Evolutionary conservation across 768 basidiomycete genomes (phyloP), one percentile per base, ranked within the genome.

Genomic region (Lentinula sp.): DNA sequence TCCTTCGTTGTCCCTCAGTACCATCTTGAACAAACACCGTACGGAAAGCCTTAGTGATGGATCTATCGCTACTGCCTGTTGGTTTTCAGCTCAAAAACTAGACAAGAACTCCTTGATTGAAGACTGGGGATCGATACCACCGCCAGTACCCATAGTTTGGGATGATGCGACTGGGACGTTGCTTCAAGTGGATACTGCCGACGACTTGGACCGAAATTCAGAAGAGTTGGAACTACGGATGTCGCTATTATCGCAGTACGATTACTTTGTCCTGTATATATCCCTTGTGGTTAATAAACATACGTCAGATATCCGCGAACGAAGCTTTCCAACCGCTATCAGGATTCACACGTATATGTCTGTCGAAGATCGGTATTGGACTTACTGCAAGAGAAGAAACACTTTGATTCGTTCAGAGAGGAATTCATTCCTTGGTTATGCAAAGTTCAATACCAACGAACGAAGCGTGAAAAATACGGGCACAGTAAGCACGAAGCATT

Each of bases 381-480:
- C 61, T 78, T 85, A 12, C 76, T 95, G 32, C 80, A 83, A 10
- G 81, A 84, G 62, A 91, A 91, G 66, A 75, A 74, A 4, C 81
- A 85, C 65, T 79, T 95, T 45, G 87, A 92, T 55, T 96, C 94
- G 15, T 79, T 98, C 56, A 81, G 90, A 55, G 90, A 95, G 71
- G 93, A 97, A 62, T 91, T 97, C 67, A 70, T 98, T 10, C 95
- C 95, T 0, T 97, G 94, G 92, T 69, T 97, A 59, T 90, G 93
- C 74, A 94, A 92, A 69, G 76, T 91, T 6, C 90, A 91, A 63
- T 93, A 93, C 70, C 87, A 86, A 61, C 75, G 76, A 9, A 77
- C 79, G 15, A 86, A 84, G 66, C 77, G 77, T 64, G 73, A 71
- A 51, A 88, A 85, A 72, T 90, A 90, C 64, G 81, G 76, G 36